Base-by-base conservation (phyloP, 2,329 filamentous ascomycete species). In the Penicillium digitatum region DNA sequence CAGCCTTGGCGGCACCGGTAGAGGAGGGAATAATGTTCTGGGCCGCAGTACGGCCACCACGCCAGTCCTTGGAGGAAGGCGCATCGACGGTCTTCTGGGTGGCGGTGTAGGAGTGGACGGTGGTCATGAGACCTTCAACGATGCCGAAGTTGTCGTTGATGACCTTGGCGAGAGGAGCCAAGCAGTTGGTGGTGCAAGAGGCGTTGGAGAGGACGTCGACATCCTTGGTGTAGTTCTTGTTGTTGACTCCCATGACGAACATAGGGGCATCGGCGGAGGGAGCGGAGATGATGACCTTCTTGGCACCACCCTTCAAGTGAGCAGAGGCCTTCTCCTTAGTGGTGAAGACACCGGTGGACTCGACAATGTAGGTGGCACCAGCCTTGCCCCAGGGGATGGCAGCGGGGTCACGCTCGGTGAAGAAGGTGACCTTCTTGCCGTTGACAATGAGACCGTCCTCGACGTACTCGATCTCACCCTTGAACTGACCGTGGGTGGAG, bases 201-300 rank as follows among this genome's bases (percentile, higher is more conserved):
- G 94, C 94, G 84, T 99, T 99, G 82, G 94, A 97, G 82, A 97
- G 90, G 78, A 99, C 87, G 71, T 90, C 82, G 78, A 94, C 85
- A 76, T 89, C 89, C 76, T 88, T 87, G 78, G 89, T 93, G 87
- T 97, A 97, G 71, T 79, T 83, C 78, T 92, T 85, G 81, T 97
- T 83, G 86, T 97, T 99, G 82, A 99, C 94, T 77, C 94, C 94
- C 87, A 96, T 95, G 76, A 99, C 94, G 86, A 95, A 99, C 94
- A 99, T 99, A 76, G 93, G 93, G 74, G 94, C 94, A 82, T 99
- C 94, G 53, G 75, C 75, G 55, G 73, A 78, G 52, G 74, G 75
- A 62, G 78, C 78, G 59, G 77, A 79, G 76, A 80, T 92, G 83
- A 92, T 81, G 78, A 92, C 93, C 87, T 95, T 95, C 90, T 96